These are phyloP conservation scores for Fallopia convolvulus DNA, from an alignment of 148 eudicot genomes.

Conservation along the genomic window DNA sequence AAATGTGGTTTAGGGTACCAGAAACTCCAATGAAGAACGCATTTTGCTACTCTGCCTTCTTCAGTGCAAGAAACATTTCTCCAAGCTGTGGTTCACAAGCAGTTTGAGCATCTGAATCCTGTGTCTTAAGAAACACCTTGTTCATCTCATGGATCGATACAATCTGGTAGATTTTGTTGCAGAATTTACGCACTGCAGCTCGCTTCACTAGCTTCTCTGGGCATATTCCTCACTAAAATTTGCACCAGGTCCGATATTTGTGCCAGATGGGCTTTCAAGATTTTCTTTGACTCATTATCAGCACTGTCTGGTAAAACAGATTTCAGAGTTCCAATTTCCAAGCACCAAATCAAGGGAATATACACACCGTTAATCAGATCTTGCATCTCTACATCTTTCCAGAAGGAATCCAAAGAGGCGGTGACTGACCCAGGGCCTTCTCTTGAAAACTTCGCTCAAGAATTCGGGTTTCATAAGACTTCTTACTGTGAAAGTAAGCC, in stretches of 20 bases:
- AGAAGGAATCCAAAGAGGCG: constrained; percentile 60
- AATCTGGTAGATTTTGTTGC: constrained; percentile 47
- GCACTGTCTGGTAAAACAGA: constrained; percentile 27
- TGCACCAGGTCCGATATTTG: constrained; percentile 41
- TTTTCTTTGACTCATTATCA: constrained; percentile 24
- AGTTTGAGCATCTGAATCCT: constrained; percentile 51
- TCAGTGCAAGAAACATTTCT: constrained; percentile 58
- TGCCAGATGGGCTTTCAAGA: constrained; percentile 40
- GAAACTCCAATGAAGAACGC: neutral
- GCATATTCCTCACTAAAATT: constrained; percentile 55
- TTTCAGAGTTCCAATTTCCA: constrained; percentile 47
- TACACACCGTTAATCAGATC: constrained; percentile 54
- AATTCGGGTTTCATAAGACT: constrained; percentile 67
- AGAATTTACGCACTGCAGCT: constrained; percentile 75
- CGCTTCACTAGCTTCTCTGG: constrained; percentile 77
- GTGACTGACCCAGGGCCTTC: constrained; percentile 77
- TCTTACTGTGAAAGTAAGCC: constrained; percentile 64
- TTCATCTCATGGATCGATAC: constrained; percentile 36
- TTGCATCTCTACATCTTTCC: constrained; percentile 51
- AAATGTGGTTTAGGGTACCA: neutral
- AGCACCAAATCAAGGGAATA: constrained; percentile 68
- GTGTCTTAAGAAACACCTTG: constrained; percentile 47
- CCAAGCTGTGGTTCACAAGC: constrained; percentile 78
- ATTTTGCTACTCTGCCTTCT: constrained; percentile 24
- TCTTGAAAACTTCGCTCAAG: constrained; percentile 67